Percentiles rank a stretch among this genome's conserved stretches.
Evolutionary conservation across 805 yeast genomes (phyloP).

Genomic region (Suhomyces sp.): DNA sequence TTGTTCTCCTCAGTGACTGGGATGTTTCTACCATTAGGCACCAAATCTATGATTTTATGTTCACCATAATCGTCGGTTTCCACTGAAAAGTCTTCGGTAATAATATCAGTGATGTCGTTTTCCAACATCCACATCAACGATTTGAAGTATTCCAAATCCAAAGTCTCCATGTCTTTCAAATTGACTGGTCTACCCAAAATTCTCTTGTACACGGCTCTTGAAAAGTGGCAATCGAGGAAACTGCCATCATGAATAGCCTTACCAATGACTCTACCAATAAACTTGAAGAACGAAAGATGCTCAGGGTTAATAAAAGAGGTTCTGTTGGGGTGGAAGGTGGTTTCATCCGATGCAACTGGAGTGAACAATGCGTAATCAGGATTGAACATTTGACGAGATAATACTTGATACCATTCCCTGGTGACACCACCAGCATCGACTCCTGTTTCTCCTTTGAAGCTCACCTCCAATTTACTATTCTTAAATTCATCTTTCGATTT

Average conservation of each 20-base stretch:
- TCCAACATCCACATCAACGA: conserved; percentile 94
- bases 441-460: conserved; percentile 92
- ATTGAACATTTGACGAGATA: conserved; percentile 92
- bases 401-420: conserved; percentile 94
- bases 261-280: conserved; percentile 91
- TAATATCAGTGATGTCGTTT: conserved; percentile 92
- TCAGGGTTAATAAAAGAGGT: conserved; percentile 92
- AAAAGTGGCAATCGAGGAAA: conserved; percentile 89
- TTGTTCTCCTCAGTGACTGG: conserved; percentile 90
- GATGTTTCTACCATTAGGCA: conserved; percentile 77
- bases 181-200: conserved; percentile 77
- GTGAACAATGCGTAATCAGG: conserved; percentile 90
- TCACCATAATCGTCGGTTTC: conserved; percentile 94
- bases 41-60: conserved; percentile 75
- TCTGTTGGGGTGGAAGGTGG: conserved; percentile 93
- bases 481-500: conserved; percentile 72
- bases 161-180: conserved; percentile 88
- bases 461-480: conserved; percentile 68
- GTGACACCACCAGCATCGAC: conserved; percentile 98
- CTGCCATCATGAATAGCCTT: conserved; percentile 88
- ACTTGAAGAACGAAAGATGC: conserved; percentile 87
- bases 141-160: conserved; percentile 89
- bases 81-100: conserved; percentile 90
- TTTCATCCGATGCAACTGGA: conserved; percentile 87
- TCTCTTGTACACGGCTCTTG: conserved; percentile 89